Evolutionary conservation across 2,329 filamentous ascomycete species (phyloP).

Genomic region (Beauveria scarabaeidicola): DNA sequence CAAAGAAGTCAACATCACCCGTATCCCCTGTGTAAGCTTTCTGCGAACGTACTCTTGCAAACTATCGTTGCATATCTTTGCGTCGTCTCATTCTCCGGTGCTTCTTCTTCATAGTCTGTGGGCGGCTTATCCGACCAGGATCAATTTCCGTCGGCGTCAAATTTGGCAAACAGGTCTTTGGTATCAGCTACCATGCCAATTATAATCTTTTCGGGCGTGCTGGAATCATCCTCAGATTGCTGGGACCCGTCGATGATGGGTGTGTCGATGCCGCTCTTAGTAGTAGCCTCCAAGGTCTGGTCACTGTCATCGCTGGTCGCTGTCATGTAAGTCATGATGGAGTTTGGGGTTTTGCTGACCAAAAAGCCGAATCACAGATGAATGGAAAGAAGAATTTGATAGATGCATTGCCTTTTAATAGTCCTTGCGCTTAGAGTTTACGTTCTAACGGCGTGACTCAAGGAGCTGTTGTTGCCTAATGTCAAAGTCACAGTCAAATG

Average conservation of each 20-base stretch:
- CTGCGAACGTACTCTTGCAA: slow-evolving; percentile 34
- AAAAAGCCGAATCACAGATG: not conserved
- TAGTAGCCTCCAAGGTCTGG: not conserved
- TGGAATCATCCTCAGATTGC: not conserved
- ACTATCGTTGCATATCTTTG: slow-evolving; percentile 53
- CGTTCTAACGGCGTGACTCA: not conserved
- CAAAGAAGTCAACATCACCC: not conserved
- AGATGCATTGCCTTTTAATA: no score
- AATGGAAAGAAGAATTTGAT: not conserved
- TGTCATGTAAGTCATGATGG: not conserved
- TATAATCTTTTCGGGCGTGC: slow-evolving; percentile 15
- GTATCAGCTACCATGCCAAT: slow-evolving; percentile 29
- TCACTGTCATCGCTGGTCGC: not conserved
- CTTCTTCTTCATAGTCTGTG: slow-evolving; percentile 43
- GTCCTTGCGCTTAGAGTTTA: no score
- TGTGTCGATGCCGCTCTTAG: not conserved
- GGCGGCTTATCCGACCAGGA: slow-evolving; percentile 50
- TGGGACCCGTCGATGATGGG: not conserved
- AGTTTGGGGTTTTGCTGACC: not conserved
- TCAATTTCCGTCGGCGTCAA: slow-evolving; percentile 38
- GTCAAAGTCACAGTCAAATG: not conserved
- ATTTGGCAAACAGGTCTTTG: slow-evolving; percentile 36
- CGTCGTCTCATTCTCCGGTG: slow-evolving; percentile 53
- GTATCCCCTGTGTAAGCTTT: not conserved
- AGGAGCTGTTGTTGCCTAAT: not conserved